These are phyloP conservation scores for Polygonum maritimum DNA, from an alignment of 148 eudicot genomes.

Conservation along the genomic window DNA sequence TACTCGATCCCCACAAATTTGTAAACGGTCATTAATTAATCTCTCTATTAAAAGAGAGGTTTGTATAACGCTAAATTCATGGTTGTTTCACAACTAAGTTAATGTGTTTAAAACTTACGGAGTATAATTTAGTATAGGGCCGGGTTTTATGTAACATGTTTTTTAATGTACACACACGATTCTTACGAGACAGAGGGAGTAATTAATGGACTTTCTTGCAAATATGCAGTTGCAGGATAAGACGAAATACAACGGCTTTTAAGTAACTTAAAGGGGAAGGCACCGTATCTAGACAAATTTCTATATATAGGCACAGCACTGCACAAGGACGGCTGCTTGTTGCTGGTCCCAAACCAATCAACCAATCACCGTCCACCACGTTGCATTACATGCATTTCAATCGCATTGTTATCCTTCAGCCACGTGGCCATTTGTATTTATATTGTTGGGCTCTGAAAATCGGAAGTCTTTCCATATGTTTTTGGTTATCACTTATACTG, in stretches of 20 bases:
- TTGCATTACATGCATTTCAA: not conserved
- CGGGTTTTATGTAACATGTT: no score
- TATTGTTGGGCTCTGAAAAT: not conserved
- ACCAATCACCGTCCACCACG: slow-evolving; percentile 5
- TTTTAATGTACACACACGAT: not conserved
- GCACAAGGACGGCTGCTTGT: not conserved
- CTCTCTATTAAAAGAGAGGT: no score
- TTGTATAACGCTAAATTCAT: no score
- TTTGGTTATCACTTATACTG: not conserved
- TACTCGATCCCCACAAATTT: not conserved
- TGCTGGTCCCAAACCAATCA: not conserved
- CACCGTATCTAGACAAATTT: slow-evolving; percentile 1
- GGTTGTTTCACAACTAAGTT: no score
- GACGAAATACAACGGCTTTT: not conserved
- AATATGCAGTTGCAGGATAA: not conserved
- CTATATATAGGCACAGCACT: not conserved
- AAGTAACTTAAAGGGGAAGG: not conserved
- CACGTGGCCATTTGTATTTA: not conserved
- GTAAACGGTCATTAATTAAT: not conserved
- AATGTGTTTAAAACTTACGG: no score
- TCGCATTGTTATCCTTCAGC: not conserved
- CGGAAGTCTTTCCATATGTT: not conserved
- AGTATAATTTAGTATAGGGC: no score
- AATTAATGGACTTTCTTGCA: no score
- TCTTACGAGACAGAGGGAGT: not conserved